Conservation (phyloP, 2,329 filamentous ascomycete species). For the Gnomoniopsis sp. region DNA sequence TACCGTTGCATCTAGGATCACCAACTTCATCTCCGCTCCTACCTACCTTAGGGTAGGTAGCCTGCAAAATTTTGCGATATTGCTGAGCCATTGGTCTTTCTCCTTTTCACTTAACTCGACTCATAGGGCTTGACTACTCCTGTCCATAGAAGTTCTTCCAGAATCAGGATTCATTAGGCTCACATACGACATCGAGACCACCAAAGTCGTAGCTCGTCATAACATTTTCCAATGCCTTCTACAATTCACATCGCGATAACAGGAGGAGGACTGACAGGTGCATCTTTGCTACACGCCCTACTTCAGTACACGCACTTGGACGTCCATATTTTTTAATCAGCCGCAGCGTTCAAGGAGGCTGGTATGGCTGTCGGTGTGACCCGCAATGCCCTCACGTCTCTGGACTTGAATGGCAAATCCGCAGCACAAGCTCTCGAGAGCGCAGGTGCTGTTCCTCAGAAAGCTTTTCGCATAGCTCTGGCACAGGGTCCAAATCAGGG, state of each 20-base stretch:
- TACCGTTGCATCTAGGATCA: no score
- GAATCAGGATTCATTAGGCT: no score
- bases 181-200: no score
- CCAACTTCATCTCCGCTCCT: no score
- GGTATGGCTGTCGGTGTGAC: neutral
- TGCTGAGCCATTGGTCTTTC: no score
- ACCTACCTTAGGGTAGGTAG: no score
- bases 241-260: conserved; percentile 18
- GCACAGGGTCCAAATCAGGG: neutral
- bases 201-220: no score
- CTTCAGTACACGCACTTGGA: neutral
- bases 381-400: neutral
- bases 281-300: conserved; percentile 10
- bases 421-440: conserved; percentile 12
- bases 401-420: neutral
- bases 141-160: no score
- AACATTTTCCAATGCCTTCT: no score
- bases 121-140: no score
- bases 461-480: neutral
- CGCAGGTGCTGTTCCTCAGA: conserved; percentile 1
- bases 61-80: no score
- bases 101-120: no score
- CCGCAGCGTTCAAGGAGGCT: neutral
- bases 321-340: conserved; percentile 7
- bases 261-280: conserved; percentile 21